phyloP scores from a whole-genome alignment of 2,329 filamentous ascomycete genomes.

The Neopestalotiopsis sp. region DNA sequence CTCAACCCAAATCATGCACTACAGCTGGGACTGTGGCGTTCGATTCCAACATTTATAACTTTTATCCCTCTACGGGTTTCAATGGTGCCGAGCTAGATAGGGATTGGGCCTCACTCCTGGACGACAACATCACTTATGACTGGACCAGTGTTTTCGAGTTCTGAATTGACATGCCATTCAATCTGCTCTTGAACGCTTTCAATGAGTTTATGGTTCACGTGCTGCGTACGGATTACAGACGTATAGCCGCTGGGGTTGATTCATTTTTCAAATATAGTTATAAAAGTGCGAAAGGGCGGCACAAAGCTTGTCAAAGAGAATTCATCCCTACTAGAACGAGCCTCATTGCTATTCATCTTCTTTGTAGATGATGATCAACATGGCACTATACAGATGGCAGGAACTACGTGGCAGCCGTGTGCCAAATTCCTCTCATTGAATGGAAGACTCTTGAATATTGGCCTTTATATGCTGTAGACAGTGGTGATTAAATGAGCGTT shows the following conservation, averaged over 20 bases:
- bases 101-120: slow-evolving; percentile 7
- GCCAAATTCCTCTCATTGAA: too few relatives aligned
- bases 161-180: not conserved
- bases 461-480: too few relatives aligned
- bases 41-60: slow-evolving; percentile 10
- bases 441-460: not conserved
- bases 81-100: not conserved
- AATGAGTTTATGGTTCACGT: not conserved
- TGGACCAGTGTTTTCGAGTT: slow-evolving; percentile 11
- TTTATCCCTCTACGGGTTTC: not conserved
- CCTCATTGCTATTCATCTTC: not conserved
- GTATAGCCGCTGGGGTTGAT: too few relatives aligned
- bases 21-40: not conserved
- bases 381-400: too few relatives aligned
- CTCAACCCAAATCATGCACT: not conserved
- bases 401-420: too few relatives aligned
- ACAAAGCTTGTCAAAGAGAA: too few relatives aligned
- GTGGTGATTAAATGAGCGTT: too few relatives aligned
- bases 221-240: too few relatives aligned
- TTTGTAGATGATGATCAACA: too few relatives aligned
- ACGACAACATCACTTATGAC: not conserved
- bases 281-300: too few relatives aligned
- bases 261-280: too few relatives aligned
- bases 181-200: too few relatives aligned
- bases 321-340: not conserved